Conservation (phyloP, 352 stramenopile species). For the Pythium monospermum region DNA sequence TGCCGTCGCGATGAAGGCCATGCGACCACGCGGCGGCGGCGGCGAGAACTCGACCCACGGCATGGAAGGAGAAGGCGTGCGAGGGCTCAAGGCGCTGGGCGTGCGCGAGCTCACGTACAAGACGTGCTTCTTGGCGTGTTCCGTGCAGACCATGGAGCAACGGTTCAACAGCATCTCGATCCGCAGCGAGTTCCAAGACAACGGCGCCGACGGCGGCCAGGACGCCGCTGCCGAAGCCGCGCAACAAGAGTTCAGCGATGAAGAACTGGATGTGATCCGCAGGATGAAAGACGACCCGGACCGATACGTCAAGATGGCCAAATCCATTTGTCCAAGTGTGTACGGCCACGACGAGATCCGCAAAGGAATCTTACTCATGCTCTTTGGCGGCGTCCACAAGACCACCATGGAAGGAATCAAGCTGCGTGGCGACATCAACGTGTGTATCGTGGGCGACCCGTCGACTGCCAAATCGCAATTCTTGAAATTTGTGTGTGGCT, state of each 20-base stretch:
- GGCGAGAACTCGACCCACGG: conserved; percentile 67
- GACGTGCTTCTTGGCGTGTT: conserved; percentile 96
- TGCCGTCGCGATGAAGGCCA: conserved; percentile 46
- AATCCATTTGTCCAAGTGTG: conserved; percentile 94
- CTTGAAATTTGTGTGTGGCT: conserved; percentile 95
- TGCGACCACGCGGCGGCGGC: conserved; percentile 21
- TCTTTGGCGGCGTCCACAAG: conserved; percentile 98
- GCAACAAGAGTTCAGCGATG: conserved; percentile 83
- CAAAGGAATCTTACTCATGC: conserved; percentile 95
- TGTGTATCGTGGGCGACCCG: conserved; percentile 98
- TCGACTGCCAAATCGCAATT: conserved; percentile 99
- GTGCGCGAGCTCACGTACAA: conserved; percentile 98
- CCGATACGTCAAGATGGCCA: conserved; percentile 91
- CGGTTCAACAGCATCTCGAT: conserved; percentile 87
- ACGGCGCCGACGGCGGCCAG: conserved; percentile 40
- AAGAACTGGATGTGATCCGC: conserved; percentile 91
- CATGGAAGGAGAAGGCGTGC: conserved; percentile 90
- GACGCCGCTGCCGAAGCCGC: conserved; percentile 23
- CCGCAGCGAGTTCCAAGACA: conserved; percentile 65
- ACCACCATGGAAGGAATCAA: conserved; percentile 95
- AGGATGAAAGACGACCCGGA: conserved; percentile 89
- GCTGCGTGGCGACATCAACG: conserved; percentile 98
- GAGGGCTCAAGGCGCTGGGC: conserved; percentile 92
- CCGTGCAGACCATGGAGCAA: conserved; percentile 89
- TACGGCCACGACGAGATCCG: conserved; percentile 97